Evolutionary conservation across 2,329 filamentous ascomycete species (phyloP).

Genomic region (Pyrenophora seminiperda): DNA sequence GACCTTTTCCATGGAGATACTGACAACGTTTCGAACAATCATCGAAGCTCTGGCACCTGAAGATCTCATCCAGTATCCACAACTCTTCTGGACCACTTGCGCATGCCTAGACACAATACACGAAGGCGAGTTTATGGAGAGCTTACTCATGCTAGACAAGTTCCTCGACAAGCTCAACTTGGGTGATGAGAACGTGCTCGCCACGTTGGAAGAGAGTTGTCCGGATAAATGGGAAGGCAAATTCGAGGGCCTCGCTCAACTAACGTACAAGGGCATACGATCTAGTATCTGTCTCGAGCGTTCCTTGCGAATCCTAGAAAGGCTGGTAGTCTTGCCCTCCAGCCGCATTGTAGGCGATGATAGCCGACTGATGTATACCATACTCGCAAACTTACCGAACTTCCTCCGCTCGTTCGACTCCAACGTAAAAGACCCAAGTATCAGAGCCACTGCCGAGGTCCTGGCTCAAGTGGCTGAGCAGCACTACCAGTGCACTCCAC

Average conservation of each 20-base stretch:
- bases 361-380: constrained; percentile 78
- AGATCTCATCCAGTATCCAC: constrained; percentile 85
- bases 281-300: constrained; percentile 82
- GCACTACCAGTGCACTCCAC: constrained; percentile 67
- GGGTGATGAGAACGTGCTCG: constrained; percentile 68
- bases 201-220: constrained; percentile 74
- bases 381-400: constrained; percentile 89
- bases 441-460: constrained; percentile 67
- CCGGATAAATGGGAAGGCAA: constrained; percentile 86
- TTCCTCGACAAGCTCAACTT: constrained; percentile 85
- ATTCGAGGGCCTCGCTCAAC: constrained; percentile 83
- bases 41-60: constrained; percentile 81
- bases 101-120: constrained; percentile 97
- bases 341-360: constrained; percentile 82
- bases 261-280: constrained; percentile 89
- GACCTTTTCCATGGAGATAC: constrained; percentile 96
- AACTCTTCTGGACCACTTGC: constrained; percentile 97
- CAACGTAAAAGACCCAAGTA: constrained; percentile 54
- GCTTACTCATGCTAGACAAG: constrained; percentile 86
- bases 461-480: constrained; percentile 77
- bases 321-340: constrained; percentile 76
- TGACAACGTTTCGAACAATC: constrained; percentile 90
- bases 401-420: constrained; percentile 81
- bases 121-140: constrained; percentile 91
- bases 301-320: constrained; percentile 77